Base-by-base conservation (phyloP, 495 filamentous ascomycete genomes). In the Penicillium turbatum region DNA sequence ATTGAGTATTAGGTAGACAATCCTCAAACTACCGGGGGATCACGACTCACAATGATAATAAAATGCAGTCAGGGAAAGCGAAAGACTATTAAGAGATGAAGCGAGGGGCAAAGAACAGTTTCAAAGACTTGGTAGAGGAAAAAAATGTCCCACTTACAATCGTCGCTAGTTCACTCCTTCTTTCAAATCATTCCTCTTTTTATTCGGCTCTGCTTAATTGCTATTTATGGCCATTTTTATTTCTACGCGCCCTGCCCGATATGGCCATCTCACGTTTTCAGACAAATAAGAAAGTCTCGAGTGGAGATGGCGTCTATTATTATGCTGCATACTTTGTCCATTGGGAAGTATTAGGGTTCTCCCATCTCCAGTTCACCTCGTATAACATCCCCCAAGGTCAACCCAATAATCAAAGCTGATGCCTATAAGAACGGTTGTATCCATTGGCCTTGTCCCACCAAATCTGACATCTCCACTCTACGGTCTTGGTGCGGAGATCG, bases 81-180 rank as follows among this genome's bases (percentile, higher is more conserved):
- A 34, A 13, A 19, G 44, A 15, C 35, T 10, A 50, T 38, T 19
- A 49, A 38, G 47, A 24, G 16, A 16, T 39, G 31, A 61, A 51
- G 58, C 54, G 58, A 61, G 58, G 51, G 42, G 48, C 35, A 55
- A 29, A 48, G 38, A 17, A 35, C 35, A 37, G 35, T 16, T 37
- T 37, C n/a, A 37, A 37, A 37, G 35, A 37, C n/a, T 24, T 24
- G n/a, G 21, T 24, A 37, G 5, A 6, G n/a, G 5, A 6, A 37
- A n/a, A 16, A 16, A 37, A 16, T 13, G 35, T 37, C 35, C 35
- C 35, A 43, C 4, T 41, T n/a, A 41, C 39, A 41, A 26, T 41
- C n/a, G 34, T 36, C 34, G 15, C 41, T 43, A 43, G 26, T 29
- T 27, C 24, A 24, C 21, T 24, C 21, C 21, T 24, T 24, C 24